Base-by-base conservation (phyloP, 495 filamentous ascomycete species). In the Astrocystis sublimbata region DNA sequence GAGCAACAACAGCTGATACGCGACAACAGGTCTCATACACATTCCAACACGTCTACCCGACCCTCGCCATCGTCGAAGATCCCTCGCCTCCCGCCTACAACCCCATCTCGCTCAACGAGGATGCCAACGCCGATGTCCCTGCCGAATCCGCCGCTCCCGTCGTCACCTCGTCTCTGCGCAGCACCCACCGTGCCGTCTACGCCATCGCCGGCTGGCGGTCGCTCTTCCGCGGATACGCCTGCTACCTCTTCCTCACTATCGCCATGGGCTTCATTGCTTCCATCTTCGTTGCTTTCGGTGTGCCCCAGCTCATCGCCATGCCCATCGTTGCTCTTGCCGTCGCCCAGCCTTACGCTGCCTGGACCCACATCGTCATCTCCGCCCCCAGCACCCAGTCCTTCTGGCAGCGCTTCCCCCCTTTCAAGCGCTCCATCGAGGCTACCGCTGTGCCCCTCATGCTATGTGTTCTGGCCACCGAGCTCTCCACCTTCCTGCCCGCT, bases 21-120 rank as follows among this genome's bases (percentile, higher is more conserved):
- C 17, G 10, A 26, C 47, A 45, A 47, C 35, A 81, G 77, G 50
- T 76, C 53, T 58, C 62, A 41, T 82, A 82, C 65, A 76, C 76
- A 17, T 66, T 81, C 33, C 63, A 67, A 26, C 45, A 64, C 52
- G 31, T 82, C 47, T 77, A 73, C 56, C 75, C 78, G 13, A 78
- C 75, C 12, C 75, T 82, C 24, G 74, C 78, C 46, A 79, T 80
- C 53, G 69, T 82, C 63, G 79, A 82, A 57, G 78, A 82, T 64
- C 78, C 78, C n/a, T 76, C 72, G 54, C 78, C 79, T 50, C 77
- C 79, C 15, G 73, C 70, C 30, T 82, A 82, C 61, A 77, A 80
- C 41, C 68, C 78, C 52, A 62, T 80, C 19, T 60, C 71, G 19
- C 50, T 74, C 19, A 71, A 75, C 61, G 78, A 78, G 0, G 70